Conservation (phyloP, 1,284 basidiomycete genomes). For the Malassezia sp. region DNA sequence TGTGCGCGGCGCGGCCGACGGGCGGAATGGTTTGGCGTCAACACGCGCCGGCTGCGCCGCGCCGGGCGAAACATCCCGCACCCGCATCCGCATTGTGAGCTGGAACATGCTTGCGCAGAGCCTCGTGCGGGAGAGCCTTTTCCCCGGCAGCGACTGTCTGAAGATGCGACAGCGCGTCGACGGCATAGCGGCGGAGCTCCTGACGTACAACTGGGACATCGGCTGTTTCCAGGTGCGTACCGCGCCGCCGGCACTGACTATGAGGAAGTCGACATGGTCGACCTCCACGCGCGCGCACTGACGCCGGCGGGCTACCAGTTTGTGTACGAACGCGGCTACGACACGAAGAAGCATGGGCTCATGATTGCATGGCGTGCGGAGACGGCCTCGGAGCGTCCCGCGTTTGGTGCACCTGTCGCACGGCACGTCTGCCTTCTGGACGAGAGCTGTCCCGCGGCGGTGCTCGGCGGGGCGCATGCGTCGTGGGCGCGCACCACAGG, state of each 20-base stretch:
- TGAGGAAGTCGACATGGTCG: slow-evolving; percentile 47
- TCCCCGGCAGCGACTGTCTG: slow-evolving; percentile 48
- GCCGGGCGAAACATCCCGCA: no score
- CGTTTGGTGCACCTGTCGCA: background rate
- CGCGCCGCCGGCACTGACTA: background rate
- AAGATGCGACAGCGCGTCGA: slow-evolving; percentile 44
- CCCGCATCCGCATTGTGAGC: slow-evolving; percentile 19
- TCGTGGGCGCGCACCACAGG: slow-evolving; percentile 30
- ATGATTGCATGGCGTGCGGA: slow-evolving; percentile 33
- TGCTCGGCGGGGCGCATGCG: slow-evolving; percentile 3
- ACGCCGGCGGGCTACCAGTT: slow-evolving; percentile 27
- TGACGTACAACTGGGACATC: slow-evolving; percentile 44
- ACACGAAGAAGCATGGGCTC: slow-evolving; percentile 41
- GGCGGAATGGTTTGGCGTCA: no score
- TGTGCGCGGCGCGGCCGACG: background rate
- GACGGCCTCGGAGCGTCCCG: background rate
- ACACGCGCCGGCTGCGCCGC: no score
- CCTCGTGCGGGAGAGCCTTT: slow-evolving; percentile 47
- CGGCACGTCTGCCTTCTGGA: background rate
- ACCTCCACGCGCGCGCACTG: slow-evolving; percentile 34
- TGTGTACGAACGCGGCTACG: slow-evolving; percentile 39
- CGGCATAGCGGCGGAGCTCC: slow-evolving; percentile 27
- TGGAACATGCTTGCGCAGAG: slow-evolving; percentile 48
- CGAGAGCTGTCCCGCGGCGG: background rate
- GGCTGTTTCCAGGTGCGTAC: slow-evolving; percentile 49